phyloP scores from a whole-genome alignment of 129 eudicot genomes.

The Logfia minima region DNA sequence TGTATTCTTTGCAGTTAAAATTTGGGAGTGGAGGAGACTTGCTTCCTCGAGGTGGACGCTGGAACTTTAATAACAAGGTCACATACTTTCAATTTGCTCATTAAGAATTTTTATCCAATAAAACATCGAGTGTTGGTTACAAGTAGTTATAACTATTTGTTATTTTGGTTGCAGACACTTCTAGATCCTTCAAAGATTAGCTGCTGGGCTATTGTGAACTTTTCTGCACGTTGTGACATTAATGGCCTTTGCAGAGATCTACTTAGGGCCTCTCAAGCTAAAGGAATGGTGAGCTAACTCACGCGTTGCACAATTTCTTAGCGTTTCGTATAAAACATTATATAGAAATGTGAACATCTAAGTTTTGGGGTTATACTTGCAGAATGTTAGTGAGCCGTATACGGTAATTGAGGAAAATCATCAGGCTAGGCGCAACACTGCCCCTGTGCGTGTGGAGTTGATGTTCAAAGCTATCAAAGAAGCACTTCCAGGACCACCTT shows the following conservation, averaged over 20 bases:
- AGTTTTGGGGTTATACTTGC: background rate
- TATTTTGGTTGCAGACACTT: constrained; percentile 39
- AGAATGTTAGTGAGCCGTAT: constrained; percentile 42
- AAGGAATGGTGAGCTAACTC: constrained; percentile 56
- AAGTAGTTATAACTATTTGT: background rate
- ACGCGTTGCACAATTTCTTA: background rate
- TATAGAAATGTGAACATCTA: background rate
- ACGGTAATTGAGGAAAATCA: constrained; percentile 58
- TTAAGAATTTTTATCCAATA: background rate
- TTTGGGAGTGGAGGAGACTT: constrained; percentile 61
- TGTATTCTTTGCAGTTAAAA: constrained; percentile 47
- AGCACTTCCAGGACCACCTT: constrained; percentile 58
- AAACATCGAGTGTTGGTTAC: background rate
- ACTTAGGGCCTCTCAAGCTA: constrained; percentile 43
- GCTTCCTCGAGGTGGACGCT: constrained; percentile 64
- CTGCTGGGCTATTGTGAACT: constrained; percentile 73
- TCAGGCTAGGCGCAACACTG: constrained; percentile 49
- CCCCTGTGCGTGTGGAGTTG: constrained; percentile 63
- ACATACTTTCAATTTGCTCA: background rate
- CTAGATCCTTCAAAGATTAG: constrained; percentile 51
- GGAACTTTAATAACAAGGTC: constrained; percentile 78
- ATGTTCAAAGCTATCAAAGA: constrained; percentile 53
- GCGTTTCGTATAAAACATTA: background rate
- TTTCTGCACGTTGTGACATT: constrained; percentile 72
- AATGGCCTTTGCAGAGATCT: constrained; percentile 41